A percentile compares a stretch with the other conserved stretches of the same genome.
phyloP scores from a whole-genome alignment of 2,329 filamentous ascomycete genomes.

The Aquanectria penicillioides region DNA sequence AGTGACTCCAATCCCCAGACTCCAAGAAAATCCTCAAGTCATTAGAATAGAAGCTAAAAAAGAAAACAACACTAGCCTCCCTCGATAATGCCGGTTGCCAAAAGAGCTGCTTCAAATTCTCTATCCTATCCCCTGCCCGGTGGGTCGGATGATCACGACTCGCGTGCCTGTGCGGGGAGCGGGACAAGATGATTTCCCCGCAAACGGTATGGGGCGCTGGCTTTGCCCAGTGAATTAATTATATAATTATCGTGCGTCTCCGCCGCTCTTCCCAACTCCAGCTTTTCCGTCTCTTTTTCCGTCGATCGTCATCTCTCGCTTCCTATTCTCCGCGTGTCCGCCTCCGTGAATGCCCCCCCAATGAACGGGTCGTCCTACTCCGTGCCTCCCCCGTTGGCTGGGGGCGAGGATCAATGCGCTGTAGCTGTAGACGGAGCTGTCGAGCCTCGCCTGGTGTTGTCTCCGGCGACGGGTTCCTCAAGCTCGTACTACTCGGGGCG shows the following conservation, averaged over 20 bases:
- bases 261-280: background rate
- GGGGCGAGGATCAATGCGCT: background rate
- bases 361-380: slow-evolving; percentile 9
- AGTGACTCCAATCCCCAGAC: no score
- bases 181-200: background rate
- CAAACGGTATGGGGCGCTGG: background rate
- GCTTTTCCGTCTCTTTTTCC: slow-evolving; percentile 21
- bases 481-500: background rate
- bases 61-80: no score
- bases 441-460: background rate
- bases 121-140: no score
- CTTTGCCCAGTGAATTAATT: no score
- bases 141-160: no score
- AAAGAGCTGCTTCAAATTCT: no score
- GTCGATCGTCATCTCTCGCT: background rate
- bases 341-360: background rate
- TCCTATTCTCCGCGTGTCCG: background rate
- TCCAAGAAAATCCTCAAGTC: no score
- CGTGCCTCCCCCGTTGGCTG: background rate
- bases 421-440: background rate
- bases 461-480: slow-evolving; percentile 1
- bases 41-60: no score
- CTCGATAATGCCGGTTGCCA: no score
- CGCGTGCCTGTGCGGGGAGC: no score
- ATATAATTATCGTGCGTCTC: background rate